Percentiles rank a stretch among this genome's conserved stretches.
phyloP scores from a whole-genome alignment of 129 eudicot species.

The Logfia minima region DNA sequence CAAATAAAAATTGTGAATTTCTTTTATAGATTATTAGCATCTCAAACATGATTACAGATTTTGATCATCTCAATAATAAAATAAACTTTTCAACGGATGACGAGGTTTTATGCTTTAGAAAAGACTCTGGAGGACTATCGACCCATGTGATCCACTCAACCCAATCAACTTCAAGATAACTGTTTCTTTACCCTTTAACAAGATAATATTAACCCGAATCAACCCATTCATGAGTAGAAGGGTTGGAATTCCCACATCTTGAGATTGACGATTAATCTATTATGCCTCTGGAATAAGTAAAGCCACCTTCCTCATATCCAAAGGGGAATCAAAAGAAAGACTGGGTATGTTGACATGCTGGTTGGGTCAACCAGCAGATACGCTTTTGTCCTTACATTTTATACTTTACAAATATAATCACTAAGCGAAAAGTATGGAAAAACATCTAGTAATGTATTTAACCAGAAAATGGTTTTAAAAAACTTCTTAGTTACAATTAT shows the following conservation, averaged over 20 bases:
- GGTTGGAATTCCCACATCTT: not conserved
- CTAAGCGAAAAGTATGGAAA: too few relatives aligned
- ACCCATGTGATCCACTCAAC: not conserved
- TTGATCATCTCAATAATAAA: not conserved
- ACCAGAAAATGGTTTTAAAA: too few relatives aligned
- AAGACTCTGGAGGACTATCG: not conserved
- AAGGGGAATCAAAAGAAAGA: not conserved
- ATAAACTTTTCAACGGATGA: not conserved
- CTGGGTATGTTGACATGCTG: not conserved
- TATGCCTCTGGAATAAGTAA: not conserved
- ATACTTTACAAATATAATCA: not conserved
- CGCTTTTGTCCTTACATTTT: not conserved
- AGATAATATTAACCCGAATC: not conserved
- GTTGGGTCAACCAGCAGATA: not conserved
- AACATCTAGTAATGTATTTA: too few relatives aligned
- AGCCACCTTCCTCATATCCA: not conserved
- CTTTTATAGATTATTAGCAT: not conserved
- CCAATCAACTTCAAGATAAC: not conserved
- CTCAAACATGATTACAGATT: not conserved
- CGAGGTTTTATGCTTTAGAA: not conserved
- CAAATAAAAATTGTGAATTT: not conserved
- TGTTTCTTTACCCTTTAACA: not conserved
- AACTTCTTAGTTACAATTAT: not conserved
- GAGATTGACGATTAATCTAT: not conserved
- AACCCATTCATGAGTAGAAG: not conserved